Conservation (phyloP, 192 early-diverging fungal species). For the Pilobolus umbonatus region DNA sequence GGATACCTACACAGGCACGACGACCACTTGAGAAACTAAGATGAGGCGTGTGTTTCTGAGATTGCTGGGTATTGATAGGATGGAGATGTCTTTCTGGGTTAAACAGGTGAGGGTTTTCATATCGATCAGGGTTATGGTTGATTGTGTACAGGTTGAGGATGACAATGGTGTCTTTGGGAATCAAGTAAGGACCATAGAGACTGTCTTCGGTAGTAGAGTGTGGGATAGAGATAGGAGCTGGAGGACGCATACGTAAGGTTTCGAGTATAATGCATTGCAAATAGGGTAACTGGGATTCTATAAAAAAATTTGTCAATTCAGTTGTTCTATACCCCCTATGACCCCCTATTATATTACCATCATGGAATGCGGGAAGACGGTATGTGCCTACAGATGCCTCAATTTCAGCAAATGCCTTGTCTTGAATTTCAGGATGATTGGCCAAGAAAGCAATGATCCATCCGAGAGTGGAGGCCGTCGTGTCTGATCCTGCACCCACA, state of each 20-base stretch:
- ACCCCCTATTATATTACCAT: constrained; percentile 16
- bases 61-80: constrained; percentile 6
- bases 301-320: background rate
- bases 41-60: constrained; percentile 23
- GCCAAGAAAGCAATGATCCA: constrained; percentile 32
- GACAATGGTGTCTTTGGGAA: constrained; percentile 48
- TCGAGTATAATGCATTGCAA: constrained; percentile 36
- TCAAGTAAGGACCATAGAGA: constrained; percentile 38
- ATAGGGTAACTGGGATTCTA: constrained; percentile 26
- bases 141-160: constrained; percentile 53
- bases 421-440: constrained; percentile 31
- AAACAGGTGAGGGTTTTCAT: constrained; percentile 43
- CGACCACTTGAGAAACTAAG: constrained; percentile 33
- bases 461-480: constrained; percentile 26
- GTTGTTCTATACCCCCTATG: background rate
- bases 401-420: constrained; percentile 30
- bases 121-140: constrained; percentile 38
- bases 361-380: constrained; percentile 15
- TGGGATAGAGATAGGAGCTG: constrained; percentile 29
- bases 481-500: constrained; percentile 35
- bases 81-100: constrained; percentile 43
- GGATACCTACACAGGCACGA: constrained; percentile 34
- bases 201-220: constrained; percentile 31
- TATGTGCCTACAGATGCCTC: constrained; percentile 19
- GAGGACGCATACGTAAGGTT: constrained; percentile 25